Evolutionary conservation across 495 filamentous ascomycete genomes (phyloP).

Genomic region (Copromyces sp.): DNA sequence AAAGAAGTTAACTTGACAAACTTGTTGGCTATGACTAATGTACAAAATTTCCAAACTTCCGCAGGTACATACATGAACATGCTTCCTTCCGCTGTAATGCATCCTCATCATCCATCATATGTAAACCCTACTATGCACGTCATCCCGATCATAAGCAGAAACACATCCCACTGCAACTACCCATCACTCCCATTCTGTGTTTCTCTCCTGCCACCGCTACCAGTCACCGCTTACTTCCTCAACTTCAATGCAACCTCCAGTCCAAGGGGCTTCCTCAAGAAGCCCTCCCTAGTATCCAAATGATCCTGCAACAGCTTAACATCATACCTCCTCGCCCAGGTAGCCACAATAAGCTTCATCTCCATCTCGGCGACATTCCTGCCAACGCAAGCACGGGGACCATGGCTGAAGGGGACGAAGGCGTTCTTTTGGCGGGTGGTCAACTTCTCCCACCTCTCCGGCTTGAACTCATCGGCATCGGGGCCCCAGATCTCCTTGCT

Average conservation of each 20-base stretch:
- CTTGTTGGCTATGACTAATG: neutral
- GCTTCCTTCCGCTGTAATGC: neutral
- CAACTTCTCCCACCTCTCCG: conserved; percentile 62
- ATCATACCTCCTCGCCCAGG: conserved; percentile 66
- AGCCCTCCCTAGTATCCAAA: conserved; percentile 78
- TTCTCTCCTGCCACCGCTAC: neutral
- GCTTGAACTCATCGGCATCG: conserved; percentile 67
- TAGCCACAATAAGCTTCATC: conserved; percentile 67
- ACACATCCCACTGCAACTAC: neutral
- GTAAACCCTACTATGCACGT: neutral
- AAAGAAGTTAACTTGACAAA: neutral
- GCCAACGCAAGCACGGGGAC: conserved; percentile 74
- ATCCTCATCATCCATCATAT: neutral
- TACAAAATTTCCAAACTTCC: neutral
- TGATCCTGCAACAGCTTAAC: conserved; percentile 60
- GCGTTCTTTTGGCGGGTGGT: conserved; percentile 61
- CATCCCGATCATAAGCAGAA: neutral
- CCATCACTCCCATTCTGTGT: neutral
- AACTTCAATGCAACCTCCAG: conserved; percentile 55
- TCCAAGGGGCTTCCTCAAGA: conserved; percentile 77
- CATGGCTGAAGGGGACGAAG: conserved; percentile 79
- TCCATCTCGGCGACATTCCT: conserved; percentile 92
- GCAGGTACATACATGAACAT: neutral
- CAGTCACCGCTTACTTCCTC: neutral
- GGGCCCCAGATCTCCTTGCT: conserved; percentile 70